Evolutionary conservation across 2,329 filamentous ascomycete species (phyloP).

Genomic region (Apiospora rasikravindrae): DNA sequence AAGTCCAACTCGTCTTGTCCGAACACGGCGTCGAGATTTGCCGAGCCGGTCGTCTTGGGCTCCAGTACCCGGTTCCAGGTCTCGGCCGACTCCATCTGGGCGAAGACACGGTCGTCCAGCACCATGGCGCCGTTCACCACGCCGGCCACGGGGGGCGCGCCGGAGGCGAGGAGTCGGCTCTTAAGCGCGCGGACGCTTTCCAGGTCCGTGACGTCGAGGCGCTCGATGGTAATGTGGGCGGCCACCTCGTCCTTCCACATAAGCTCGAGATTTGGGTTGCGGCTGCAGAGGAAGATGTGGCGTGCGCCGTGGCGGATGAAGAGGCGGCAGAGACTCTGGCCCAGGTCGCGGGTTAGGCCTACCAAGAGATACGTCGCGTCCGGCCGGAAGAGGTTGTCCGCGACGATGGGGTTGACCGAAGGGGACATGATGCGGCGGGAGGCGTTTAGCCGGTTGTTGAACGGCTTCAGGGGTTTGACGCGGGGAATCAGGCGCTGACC

Average conservation of each 20-base stretch:
- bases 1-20: conserved; percentile 42
- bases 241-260: conserved; percentile 42
- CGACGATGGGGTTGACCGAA: conserved; percentile 31
- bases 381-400: conserved; percentile 34
- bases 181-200: conserved; percentile 38
- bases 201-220: conserved; percentile 35
- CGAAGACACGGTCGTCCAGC: conserved; percentile 48
- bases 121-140: conserved; percentile 53
- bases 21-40: conserved; percentile 46
- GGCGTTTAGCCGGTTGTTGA: conserved; percentile 46
- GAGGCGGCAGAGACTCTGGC: conserved; percentile 48
- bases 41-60: conserved; percentile 48
- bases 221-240: conserved; percentile 32
- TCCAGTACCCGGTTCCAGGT: conserved; percentile 44
- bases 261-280: conserved; percentile 38
- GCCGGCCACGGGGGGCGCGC: conserved; percentile 42
- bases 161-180: conserved; percentile 22
- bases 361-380: conserved; percentile 46
- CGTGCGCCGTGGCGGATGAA: conserved; percentile 45
- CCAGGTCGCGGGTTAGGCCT: conserved; percentile 50
- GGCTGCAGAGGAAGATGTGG: conserved; percentile 46
- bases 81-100: conserved; percentile 43
- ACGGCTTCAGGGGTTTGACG: conserved; percentile 44
- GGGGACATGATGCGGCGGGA: conserved; percentile 41
- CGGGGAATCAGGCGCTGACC: conserved; percentile 44